Evolutionary conservation across 2,329 filamentous ascomycete genomes (phyloP), one percentile per base, ranked within the genome.

Genomic region (Aureobasidium sp.): DNA sequence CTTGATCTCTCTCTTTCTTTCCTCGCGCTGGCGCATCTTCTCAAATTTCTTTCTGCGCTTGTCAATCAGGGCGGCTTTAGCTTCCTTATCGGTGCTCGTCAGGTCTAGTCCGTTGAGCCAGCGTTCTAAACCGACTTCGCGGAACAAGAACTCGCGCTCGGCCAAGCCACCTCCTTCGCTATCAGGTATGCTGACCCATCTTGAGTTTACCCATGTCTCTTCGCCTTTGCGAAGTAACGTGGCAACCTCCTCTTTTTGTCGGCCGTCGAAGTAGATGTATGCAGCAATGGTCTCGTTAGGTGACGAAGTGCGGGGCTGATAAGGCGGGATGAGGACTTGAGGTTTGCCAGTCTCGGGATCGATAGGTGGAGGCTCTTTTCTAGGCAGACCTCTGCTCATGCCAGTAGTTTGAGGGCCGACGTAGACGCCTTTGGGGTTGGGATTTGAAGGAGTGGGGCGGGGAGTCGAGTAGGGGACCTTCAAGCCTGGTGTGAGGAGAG

Each of bases 251-350:
- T 99, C 94, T 75, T 99, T 99, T 64, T 85, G 84, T 65, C 94
- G 83, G 20, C 94, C 94, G 75, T 99, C 94, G 72, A 99, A 99
- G 78, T 99, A 99, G 69, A 99, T 97, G 75, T 99, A 99, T 41
- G 93, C 94, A 36, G 90, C 94, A 69, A 99, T 93, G 15, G 94
- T 99, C 78, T 99, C 94, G 75, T 97, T 96, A 62, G 91, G 88
- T 36, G 90, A 96, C 64, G 89, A 87, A 23, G 94, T 97, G 78
- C 97, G 86, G 59, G 94, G 90, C 66, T 93, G 88, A 76, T 99
- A 99, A 1, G 93, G 91, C 61, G 84, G 86, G 65, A 97, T 82
- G 41, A 85, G 80, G 44, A 84, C 75, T 61, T 74, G 73, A 68
- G 80, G 80, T 67, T 80, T 81, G 60, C 81, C 82, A 23, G 57